These are phyloP conservation scores for Apiotrichum montevideense DNA, from an alignment of 1,284 basidiomycete genomes.

Conservation along the genomic window DNA sequence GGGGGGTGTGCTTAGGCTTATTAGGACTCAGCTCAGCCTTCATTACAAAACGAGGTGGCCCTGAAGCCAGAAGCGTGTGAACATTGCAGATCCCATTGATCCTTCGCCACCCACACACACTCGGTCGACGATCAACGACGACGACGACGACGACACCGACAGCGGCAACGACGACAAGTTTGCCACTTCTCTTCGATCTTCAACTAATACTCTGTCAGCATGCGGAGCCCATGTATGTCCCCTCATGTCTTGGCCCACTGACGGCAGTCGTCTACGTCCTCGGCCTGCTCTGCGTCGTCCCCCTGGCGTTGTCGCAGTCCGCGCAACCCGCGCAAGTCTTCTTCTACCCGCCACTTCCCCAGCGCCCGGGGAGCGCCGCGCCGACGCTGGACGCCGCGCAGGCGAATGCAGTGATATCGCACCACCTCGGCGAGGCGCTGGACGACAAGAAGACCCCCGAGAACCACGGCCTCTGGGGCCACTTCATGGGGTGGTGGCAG, in stretches of 20 bases:
- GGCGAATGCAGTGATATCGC: conserved; percentile 42
- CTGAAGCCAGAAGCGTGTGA: too few species aligned
- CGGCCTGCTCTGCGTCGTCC: background rate
- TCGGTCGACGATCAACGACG: too few species aligned
- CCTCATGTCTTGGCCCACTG: background rate
- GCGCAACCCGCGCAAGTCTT: conserved; percentile 35
- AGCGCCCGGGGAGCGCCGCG: conserved; percentile 8
- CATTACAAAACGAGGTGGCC: too few species aligned
- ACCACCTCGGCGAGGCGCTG: conserved; percentile 41
- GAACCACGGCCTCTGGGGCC: conserved; percentile 41
- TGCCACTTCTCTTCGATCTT: too few species aligned
- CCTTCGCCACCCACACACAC: too few species aligned
- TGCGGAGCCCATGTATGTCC: too few species aligned
- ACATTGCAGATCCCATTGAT: too few species aligned
- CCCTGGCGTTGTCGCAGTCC: background rate
- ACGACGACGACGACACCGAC: too few species aligned
- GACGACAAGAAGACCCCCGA: conserved; percentile 34
- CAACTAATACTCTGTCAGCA: too few species aligned
- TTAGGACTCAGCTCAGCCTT: too few species aligned
- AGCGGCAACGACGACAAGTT: too few species aligned
- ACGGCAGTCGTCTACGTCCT: background rate
- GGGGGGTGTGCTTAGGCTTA: too few species aligned
- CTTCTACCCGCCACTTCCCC: conserved; percentile 41
- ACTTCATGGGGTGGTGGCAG: conserved; percentile 29
- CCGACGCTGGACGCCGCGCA: conserved; percentile 39